Conservation (phyloP, 768 basidiomycete species). For the Phylloporus sp. region DNA sequence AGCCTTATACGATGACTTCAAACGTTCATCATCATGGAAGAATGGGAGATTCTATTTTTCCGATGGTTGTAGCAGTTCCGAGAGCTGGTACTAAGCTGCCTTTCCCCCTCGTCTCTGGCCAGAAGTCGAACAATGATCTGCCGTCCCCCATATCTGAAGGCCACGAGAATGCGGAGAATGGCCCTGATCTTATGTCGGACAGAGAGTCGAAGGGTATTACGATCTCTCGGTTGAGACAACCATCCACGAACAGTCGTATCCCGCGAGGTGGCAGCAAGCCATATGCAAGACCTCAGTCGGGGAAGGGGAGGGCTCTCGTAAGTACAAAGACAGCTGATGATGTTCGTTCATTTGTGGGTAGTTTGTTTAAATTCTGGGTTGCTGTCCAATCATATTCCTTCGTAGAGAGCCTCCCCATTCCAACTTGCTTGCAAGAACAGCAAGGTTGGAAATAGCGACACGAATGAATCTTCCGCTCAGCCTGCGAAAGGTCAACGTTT, state of each 20-base stretch:
- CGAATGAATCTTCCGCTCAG: conserved; percentile 8
- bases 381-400: neutral
- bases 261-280: conserved; percentile 58
- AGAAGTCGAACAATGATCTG: conserved; percentile 16
- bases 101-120: conserved; percentile 24
- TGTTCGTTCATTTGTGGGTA: conserved; percentile 18
- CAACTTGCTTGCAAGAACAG: conserved; percentile 10
- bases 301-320: conserved; percentile 1
- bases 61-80: conserved; percentile 4
- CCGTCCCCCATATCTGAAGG: conserved; percentile 35
- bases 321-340: conserved; percentile 4
- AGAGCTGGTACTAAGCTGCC: conserved; percentile 21
- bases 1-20: conserved; percentile 13
- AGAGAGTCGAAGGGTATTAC: conserved; percentile 21
- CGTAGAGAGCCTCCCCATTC: conserved; percentile 10
- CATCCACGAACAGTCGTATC: conserved; percentile 47
- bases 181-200: conserved; percentile 11
- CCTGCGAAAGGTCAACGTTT: conserved; percentile 5
- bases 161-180: conserved; percentile 7
- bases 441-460: conserved; percentile 4
- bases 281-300: conserved; percentile 40
- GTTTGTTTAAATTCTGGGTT: neutral
- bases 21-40: conserved; percentile 12
- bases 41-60: conserved; percentile 20
- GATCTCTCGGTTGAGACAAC: conserved; percentile 48